Evolutionary conservation across 768 basidiomycete species (phyloP).

Genomic region (Thelephora aurantiotincta): DNA sequence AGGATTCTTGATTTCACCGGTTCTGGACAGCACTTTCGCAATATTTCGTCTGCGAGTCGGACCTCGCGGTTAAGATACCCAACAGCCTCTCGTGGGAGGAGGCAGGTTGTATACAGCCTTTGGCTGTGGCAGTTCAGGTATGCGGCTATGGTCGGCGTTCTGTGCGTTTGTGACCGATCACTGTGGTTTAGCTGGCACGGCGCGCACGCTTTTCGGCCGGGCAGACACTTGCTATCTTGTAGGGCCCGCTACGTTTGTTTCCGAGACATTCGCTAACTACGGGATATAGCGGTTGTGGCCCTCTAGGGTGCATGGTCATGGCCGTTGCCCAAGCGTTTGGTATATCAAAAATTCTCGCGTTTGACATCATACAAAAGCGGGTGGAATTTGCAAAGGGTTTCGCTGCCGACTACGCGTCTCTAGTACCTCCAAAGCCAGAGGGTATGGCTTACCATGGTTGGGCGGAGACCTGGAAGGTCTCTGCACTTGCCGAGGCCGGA

Average conservation of each 20-base stretch:
- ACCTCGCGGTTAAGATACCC: constrained; percentile 9
- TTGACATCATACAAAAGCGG: constrained; percentile 9
- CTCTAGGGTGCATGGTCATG: constrained; percentile 10
- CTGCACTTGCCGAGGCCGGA: constrained; percentile 5
- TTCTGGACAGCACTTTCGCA: constrained; percentile 6
- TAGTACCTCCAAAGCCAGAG: constrained; percentile 3
- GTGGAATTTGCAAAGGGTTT: constrained; percentile 9
- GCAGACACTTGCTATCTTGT: constrained; percentile 11
- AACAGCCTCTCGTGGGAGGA: constrained; percentile 10
- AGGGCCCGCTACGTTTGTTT: constrained; percentile 1
- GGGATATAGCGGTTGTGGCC: constrained; percentile 8
- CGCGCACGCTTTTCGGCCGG: constrained; percentile 8
- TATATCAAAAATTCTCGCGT: constrained; percentile 10
- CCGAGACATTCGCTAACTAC: background rate
- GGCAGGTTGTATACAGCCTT: constrained; percentile 11
- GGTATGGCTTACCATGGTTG: constrained; percentile 6
- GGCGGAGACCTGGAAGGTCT: constrained; percentile 6
- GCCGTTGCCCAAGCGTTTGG: constrained; percentile 10
- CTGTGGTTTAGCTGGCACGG: constrained; percentile 5
- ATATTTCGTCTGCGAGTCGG: constrained; percentile 9
- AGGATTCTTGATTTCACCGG: too few species aligned
- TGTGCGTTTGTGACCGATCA: background rate
- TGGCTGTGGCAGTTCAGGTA: constrained; percentile 8
- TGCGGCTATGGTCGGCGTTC: background rate
- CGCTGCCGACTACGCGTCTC: constrained; percentile 8